Base-by-base conservation (phyloP, 2,329 filamentous ascomycete genomes). In the Fusarium musae region DNA sequence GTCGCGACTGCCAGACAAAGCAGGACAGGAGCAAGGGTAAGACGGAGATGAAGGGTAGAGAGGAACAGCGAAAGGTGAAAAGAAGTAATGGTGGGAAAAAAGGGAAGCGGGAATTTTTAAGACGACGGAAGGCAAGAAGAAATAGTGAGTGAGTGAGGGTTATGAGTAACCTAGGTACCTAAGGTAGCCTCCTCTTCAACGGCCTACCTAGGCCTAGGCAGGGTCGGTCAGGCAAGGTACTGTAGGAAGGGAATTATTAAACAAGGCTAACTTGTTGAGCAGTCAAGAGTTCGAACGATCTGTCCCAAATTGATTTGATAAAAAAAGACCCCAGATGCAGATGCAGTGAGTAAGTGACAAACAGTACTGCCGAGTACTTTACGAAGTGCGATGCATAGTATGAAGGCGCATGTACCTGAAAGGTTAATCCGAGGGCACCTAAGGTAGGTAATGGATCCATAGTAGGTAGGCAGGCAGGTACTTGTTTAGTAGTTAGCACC, bases 41-140 rank as follows among this genome's bases (percentile, higher is more conserved):
- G 50, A 19, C 52, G 37, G 36, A 63, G 56, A 52, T 13, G 42
- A 58, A 28, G 52, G 52, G 44, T 43, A 50, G 56, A 23, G 46
- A 54, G 46, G 59, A 37, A 23, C 34, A 57, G 60, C 66, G 65
- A 59, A 58, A 60, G 43, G 56, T 66, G 66, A 70, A 66, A 72
- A 54, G 61, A 78, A 47, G 50, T 37, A 69, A 43, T 36, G 57
- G 64, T 75, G 56, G 54, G 47, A 67, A 66, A 74, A 75, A 66
- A 69, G 60, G 57, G 70, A 68, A 75, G 76, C 76, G 76, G 75
- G 71, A 78, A 78, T 77, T 78, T 78, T 53, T 78, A 76, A 74
- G 73, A 69, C 63, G 61, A 68, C 57, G 36, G 74, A 74, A 60
- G 65, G 53, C 54, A 65, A 71, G 69, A 63, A 71, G 61, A 61